Evolutionary conservation across 495 filamentous ascomycete genomes (phyloP).

Genomic region (Recurvomyces mirabilis): DNA sequence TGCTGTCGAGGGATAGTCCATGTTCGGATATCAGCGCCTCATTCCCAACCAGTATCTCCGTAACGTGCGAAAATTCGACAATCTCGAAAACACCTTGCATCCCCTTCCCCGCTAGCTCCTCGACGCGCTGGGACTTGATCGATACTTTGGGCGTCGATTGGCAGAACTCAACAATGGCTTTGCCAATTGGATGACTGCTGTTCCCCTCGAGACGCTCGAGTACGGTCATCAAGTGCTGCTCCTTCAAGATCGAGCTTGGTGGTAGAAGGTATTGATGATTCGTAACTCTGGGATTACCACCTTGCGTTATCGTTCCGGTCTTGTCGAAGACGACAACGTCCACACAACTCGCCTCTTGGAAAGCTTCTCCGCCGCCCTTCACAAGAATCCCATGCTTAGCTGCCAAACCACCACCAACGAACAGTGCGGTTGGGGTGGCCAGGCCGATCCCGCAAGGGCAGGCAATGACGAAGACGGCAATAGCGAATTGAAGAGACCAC

Average conservation of each 20-base stretch:
- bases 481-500: slow-evolving; percentile 85
- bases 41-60: slow-evolving; percentile 73
- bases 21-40: slow-evolving; percentile 53
- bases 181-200: slow-evolving; percentile 80
- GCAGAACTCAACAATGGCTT: slow-evolving; percentile 65
- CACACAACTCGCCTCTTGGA: slow-evolving; percentile 79
- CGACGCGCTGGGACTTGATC: slow-evolving; percentile 40
- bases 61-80: slow-evolving; percentile 14
- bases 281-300: slow-evolving; percentile 68
- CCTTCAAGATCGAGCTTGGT: slow-evolving; percentile 31
- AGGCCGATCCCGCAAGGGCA: neutral
- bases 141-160: neutral
- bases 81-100: slow-evolving; percentile 57
- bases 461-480: slow-evolving; percentile 53
- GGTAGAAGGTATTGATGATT: slow-evolving; percentile 44
- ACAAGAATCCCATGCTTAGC: neutral
- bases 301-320: slow-evolving; percentile 82
- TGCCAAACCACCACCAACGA: neutral
- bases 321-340: slow-evolving; percentile 93
- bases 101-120: slow-evolving; percentile 74
- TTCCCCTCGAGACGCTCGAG: slow-evolving; percentile 63
- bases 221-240: slow-evolving; percentile 37
- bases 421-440: neutral
- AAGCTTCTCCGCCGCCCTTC: slow-evolving; percentile 80
- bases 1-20: slow-evolving; percentile 15